A percentile compares a stretch with the other conserved stretches of the same genome.
These are phyloP conservation scores for Stentor coeruleus DNA, from an alignment of 73 alveolate species.

Conservation along the genomic window DNA sequence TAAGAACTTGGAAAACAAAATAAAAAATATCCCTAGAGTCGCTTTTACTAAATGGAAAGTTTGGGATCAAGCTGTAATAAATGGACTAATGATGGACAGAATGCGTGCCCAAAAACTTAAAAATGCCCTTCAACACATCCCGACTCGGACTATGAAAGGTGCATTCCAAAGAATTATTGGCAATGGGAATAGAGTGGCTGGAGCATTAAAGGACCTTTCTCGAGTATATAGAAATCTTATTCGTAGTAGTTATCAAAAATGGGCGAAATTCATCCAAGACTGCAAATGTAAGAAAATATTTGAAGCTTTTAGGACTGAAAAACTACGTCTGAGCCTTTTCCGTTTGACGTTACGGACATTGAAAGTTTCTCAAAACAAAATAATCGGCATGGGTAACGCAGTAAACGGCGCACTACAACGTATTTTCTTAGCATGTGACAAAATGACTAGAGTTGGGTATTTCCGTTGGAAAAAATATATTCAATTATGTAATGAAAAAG, in stretches of 20 bases:
- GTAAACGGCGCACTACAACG: neutral
- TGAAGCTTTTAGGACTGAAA: neutral
- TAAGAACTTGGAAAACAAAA: neutral
- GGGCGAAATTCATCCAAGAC: too few species aligned
- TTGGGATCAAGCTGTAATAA: neutral
- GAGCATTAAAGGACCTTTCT: neutral
- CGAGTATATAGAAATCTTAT: neutral
- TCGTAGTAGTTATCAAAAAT: neutral
- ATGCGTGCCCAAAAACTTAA: neutral
- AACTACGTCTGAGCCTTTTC: neutral
- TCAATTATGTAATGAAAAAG: too few species aligned
- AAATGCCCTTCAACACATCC: neutral
- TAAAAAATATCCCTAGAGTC: neutral
- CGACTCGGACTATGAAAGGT: neutral
- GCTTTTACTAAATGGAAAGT: neutral
- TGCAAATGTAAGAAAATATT: too few species aligned
- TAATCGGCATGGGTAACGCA: neutral
- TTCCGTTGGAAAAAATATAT: neutral
- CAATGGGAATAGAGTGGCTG: neutral
- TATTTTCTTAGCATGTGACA: too few species aligned
- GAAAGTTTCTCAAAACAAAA: neutral
- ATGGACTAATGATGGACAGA: neutral
- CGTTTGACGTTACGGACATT: neutral
- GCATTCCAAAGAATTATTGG: constrained; percentile 12
- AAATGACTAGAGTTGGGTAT: neutral